Percentiles rank a stretch among this genome's conserved stretches.
Conservation (phyloP, 192 early-diverging fungal species). For the Gonapodya prolifera region DNA sequence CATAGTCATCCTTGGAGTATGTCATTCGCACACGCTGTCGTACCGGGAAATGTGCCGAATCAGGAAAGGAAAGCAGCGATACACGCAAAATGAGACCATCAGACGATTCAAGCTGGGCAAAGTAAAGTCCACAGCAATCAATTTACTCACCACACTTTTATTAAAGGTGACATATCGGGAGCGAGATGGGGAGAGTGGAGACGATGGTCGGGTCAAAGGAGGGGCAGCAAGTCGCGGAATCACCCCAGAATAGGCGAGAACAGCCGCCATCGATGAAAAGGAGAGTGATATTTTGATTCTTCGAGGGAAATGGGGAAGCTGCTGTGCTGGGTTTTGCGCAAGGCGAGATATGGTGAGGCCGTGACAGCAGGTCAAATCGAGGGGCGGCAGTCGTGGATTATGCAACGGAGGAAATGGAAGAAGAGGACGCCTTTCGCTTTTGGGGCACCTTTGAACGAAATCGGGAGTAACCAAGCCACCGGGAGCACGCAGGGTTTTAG, state of each 20-base stretch:
- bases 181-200: not conserved
- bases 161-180: not conserved
- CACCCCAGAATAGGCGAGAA: not conserved
- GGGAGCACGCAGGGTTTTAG: not conserved
- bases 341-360: not conserved
- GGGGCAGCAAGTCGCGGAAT: not conserved
- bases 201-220: not conserved
- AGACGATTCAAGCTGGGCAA: too few species aligned
- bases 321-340: not conserved
- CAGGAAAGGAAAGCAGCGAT: not conserved
- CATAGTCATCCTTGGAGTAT: not conserved
- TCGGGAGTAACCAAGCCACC: not conserved
- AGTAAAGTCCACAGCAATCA: too few species aligned
- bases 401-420: not conserved
- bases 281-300: not conserved
- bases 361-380: not conserved
- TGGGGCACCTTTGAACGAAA: not conserved
- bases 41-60: not conserved
- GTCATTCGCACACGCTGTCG: not conserved
- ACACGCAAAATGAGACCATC: not conserved
- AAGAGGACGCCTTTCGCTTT: not conserved
- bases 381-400: not conserved
- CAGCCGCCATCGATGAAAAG: not conserved
- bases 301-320: not conserved
- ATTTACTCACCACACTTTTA: not conserved